Conservation (phyloP, 805 yeast species). For the Starmerella stellata region DNA sequence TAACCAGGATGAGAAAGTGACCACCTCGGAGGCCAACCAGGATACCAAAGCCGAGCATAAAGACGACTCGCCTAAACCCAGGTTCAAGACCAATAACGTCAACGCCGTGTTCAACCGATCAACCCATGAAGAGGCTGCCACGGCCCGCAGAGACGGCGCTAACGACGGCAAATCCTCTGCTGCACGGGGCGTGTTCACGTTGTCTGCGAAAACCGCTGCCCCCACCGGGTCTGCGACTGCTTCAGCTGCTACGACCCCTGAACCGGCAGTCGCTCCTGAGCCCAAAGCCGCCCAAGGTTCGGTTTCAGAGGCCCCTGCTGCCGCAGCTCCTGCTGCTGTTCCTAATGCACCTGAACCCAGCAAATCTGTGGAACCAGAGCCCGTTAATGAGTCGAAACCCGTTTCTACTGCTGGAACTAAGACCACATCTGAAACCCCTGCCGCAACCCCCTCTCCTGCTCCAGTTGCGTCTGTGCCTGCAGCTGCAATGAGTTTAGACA, state of each 20-base stretch:
- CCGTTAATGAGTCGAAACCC: not conserved
- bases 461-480: not conserved
- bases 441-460: not conserved
- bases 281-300: too few species aligned
- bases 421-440: not conserved
- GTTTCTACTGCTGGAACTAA: not conserved
- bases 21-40: too few species aligned
- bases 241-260: too few species aligned
- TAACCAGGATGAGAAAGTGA: too few species aligned
- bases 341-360: not conserved
- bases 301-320: too few species aligned
- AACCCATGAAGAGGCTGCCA: not conserved
- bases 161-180: not conserved
- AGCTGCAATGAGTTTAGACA: constrained; percentile 21
- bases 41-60: too few species aligned
- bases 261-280: constrained; percentile 5
- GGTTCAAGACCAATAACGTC: constrained; percentile 25
- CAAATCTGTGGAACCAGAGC: not conserved
- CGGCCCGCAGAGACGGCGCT: not conserved
- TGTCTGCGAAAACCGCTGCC: constrained; percentile 1
- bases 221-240: too few species aligned
- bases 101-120: constrained; percentile 19
- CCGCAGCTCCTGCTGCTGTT: constrained; percentile 9
- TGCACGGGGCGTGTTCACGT: constrained; percentile 3
- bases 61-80: constrained; percentile 14